These are phyloP conservation scores for Ormosia semicastrata DNA, from an alignment of 306 rosid species.

Conservation along the genomic window DNA sequence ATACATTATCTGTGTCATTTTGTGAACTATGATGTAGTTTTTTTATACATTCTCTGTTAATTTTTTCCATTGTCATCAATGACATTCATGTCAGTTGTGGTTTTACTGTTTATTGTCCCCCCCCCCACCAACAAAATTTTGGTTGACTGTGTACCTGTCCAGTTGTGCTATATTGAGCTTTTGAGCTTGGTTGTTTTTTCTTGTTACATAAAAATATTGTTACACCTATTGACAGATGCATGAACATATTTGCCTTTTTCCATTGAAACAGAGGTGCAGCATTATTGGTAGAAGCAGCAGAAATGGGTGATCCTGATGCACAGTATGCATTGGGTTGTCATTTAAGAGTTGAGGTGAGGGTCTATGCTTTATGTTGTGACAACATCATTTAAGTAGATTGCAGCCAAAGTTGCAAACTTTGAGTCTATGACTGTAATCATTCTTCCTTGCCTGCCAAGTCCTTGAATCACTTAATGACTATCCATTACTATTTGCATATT, in stretches of 20 bases:
- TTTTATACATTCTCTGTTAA: not conserved
- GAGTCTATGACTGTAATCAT: not conserved
- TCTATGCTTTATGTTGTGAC: not conserved
- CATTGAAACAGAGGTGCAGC: conserved; percentile 74
- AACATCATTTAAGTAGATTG: conserved; percentile 4
- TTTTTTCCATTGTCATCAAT: not conserved
- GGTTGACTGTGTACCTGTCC: not conserved
- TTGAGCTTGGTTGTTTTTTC: not conserved
- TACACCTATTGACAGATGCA: not conserved
- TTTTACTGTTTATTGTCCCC: not conserved
- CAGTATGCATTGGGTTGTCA: conserved; percentile 86
- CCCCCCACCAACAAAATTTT: too few species aligned
- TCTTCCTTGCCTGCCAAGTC: not conserved
- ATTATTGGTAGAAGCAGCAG: conserved; percentile 86
- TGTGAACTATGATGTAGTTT: not conserved
- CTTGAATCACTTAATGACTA: not conserved
- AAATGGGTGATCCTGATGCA: conserved; percentile 89
- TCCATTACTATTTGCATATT: not conserved
- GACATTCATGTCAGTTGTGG: not conserved
- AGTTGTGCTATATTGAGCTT: not conserved
- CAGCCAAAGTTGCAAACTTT: not conserved
- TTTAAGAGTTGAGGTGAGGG: conserved; percentile 75
- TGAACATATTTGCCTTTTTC: conserved; percentile 4
- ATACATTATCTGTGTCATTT: too few species aligned
- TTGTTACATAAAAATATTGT: not conserved